Conservation (phyloP, 169 alveolate genomes). For the Eimeria brunetti region DNA sequence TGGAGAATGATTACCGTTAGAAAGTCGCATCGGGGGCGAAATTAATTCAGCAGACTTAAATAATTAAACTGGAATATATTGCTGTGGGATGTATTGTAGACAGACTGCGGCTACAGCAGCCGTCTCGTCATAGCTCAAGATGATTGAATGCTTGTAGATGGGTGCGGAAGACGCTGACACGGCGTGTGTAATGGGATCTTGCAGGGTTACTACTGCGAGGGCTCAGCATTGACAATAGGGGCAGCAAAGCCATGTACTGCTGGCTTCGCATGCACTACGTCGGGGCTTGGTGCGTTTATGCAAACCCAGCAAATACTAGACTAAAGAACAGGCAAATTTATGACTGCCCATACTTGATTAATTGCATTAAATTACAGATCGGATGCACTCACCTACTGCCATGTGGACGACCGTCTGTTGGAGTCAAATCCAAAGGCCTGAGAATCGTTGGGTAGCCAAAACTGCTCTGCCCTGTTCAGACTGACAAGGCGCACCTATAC, state of each 20-base stretch:
- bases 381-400: neutral
- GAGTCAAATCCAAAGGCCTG: neutral
- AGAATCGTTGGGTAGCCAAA: neutral
- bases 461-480: neutral
- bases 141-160: neutral
- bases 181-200: neutral
- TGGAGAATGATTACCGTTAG: no score
- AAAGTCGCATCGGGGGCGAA: neutral
- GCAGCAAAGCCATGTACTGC: conserved; percentile 55
- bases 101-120: neutral
- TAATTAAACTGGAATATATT: neutral
- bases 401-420: neutral
- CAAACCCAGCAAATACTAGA: neutral
- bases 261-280: conserved; percentile 14
- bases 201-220: conserved; percentile 70
- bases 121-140: neutral
- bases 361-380: neutral
- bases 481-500: neutral
- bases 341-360: neutral
- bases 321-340: neutral
- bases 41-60: neutral
- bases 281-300: conserved; percentile 26
- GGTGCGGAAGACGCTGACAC: neutral
- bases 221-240: conserved; percentile 24
- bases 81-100: neutral